A percentile compares a stretch with the other conserved stretches of the same genome.
These are phyloP conservation scores for Excoecaria cochinchinensis DNA, from an alignment of 345 rosid genomes.

Conservation along the genomic window DNA sequence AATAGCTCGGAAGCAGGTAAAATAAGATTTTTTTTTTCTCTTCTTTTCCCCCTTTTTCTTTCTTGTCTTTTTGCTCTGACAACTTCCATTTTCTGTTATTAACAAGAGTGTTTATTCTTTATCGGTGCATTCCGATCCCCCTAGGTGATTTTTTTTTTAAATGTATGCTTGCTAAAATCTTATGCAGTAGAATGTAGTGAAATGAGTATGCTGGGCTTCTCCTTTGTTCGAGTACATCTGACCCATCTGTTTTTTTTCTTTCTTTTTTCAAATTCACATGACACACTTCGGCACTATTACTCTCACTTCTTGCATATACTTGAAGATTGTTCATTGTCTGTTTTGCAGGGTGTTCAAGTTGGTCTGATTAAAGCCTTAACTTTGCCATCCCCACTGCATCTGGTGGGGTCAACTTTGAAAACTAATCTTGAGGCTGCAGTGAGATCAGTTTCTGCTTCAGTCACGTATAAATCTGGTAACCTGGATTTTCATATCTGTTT, in stretches of 20 bases:
- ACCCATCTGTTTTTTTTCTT: neutral
- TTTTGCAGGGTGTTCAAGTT: constrained; percentile 46
- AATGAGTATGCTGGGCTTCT: neutral
- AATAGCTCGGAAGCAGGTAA: constrained; percentile 45
- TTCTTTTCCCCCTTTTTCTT: neutral
- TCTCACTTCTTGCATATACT: neutral
- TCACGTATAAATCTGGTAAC: constrained; percentile 39
- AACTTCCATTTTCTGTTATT: neutral
- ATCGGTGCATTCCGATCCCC: neutral
- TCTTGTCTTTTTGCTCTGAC: neutral
- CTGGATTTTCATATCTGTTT: neutral
- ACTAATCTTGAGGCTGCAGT: constrained; percentile 15
- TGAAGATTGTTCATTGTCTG: constrained; percentile 7
- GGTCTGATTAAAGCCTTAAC: constrained; percentile 38
- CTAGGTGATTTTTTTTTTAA: neutral
- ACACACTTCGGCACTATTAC: neutral
- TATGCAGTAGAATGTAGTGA: neutral
- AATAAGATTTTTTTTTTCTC: neutral
- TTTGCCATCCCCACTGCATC: constrained; percentile 29
- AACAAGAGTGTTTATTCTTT: neutral
- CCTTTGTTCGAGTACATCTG: neutral
- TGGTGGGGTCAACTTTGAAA: constrained; percentile 28
- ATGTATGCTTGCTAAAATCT: neutral
- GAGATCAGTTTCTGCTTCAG: constrained; percentile 31
- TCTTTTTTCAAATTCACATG: neutral